Conservation (phyloP, 768 basidiomycete species). For the Suillus spraguei region DNA sequence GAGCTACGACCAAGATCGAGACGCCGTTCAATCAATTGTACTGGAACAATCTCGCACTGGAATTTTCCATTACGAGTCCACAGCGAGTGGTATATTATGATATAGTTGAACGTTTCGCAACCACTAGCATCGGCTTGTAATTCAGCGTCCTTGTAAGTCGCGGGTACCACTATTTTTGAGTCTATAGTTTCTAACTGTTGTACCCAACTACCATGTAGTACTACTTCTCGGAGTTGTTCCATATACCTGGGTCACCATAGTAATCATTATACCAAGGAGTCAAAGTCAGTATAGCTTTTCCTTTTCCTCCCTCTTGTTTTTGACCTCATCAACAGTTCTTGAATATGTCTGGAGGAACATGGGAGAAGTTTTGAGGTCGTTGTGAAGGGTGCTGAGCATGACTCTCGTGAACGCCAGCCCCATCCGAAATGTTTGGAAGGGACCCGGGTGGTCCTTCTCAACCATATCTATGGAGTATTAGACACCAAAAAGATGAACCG, state of each 20-base stretch:
- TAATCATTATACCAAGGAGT: not conserved
- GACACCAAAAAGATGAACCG: not conserved
- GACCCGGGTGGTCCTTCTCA: not conserved
- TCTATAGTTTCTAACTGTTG: not conserved
- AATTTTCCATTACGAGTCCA: too few species aligned
- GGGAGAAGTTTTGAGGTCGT: conserved; percentile 1
- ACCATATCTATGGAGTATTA: not conserved
- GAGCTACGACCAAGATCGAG: too few species aligned
- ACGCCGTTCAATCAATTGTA: too few species aligned
- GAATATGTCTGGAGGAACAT: not conserved
- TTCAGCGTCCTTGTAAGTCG: not conserved
- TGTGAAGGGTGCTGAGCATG: not conserved
- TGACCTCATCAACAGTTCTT: not conserved
- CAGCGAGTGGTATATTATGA: too few species aligned
- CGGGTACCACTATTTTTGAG: not conserved
- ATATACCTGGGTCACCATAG: not conserved
- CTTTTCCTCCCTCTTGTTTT: not conserved
- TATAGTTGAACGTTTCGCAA: not conserved
- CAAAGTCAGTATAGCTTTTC: not conserved
- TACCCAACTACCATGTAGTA: not conserved
- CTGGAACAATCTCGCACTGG: too few species aligned
- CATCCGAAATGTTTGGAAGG: not conserved
- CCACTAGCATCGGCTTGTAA: not conserved
- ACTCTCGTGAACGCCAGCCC: not conserved
- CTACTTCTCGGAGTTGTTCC: not conserved